Evolutionary conservation across 768 basidiomycete genomes (phyloP).

Genomic region (Termitomyces sp.): DNA sequence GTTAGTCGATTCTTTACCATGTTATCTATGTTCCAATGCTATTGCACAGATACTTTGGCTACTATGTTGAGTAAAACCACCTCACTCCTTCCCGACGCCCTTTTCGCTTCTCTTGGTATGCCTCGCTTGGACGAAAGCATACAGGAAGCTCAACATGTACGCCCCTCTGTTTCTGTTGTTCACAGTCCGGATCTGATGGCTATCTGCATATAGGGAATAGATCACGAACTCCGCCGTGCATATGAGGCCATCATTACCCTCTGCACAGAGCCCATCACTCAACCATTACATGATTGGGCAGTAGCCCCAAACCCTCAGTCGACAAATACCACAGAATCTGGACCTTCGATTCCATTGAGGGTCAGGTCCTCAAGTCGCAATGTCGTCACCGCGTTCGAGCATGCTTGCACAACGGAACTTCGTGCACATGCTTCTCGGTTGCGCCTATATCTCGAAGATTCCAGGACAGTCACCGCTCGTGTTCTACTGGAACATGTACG

Average conservation of each 20-base stretch:
- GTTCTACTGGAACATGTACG: conserved; percentile 77
- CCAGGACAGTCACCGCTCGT: conserved; percentile 73
- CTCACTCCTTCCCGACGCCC: conserved; percentile 58
- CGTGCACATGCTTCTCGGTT: conserved; percentile 55
- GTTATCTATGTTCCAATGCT: not conserved
- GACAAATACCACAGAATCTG: conserved; percentile 22
- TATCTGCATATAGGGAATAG: conserved; percentile 62
- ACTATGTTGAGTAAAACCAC: conserved; percentile 60
- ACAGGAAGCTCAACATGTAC: conserved; percentile 69
- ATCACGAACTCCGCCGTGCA: conserved; percentile 76
- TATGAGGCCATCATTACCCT: conserved; percentile 82
- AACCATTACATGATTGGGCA: conserved; percentile 58
- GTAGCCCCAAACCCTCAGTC: conserved; percentile 22
- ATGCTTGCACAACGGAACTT: conserved; percentile 52
- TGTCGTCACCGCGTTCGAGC: conserved; percentile 49
- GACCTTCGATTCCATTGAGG: conserved; percentile 2
- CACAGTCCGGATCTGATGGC: not conserved
- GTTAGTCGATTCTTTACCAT: conserved; percentile 25
- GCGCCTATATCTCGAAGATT: conserved; percentile 77
- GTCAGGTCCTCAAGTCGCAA: conserved; percentile 52
- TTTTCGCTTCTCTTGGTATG: conserved; percentile 71
- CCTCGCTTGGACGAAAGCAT: conserved; percentile 58
- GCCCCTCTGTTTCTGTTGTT: conserved; percentile 13
- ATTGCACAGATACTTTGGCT: conserved; percentile 47
- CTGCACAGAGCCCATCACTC: conserved; percentile 54